Conservation (phyloP, 23 red algal genomes). For the Cyanidium caldarium region DNA sequence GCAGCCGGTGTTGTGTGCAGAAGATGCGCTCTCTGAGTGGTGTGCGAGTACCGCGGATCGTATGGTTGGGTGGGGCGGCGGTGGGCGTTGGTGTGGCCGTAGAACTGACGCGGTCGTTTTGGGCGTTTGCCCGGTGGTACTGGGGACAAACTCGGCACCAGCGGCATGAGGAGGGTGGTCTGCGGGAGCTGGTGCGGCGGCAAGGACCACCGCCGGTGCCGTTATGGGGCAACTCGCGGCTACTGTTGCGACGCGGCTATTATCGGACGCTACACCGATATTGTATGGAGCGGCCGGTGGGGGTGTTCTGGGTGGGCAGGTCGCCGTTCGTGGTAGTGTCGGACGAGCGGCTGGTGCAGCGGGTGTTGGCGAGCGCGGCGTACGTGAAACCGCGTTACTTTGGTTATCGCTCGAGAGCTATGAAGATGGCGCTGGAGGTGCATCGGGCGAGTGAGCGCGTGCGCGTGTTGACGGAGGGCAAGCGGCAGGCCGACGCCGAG, state of each 20-base stretch:
- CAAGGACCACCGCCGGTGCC: neutral
- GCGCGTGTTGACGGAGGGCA: constrained; percentile 1
- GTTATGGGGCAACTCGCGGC: neutral
- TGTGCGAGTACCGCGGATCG: too few species aligned
- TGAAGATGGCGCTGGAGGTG: constrained; percentile 47
- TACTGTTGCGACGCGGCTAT: neutral
- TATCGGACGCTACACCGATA: neutral
- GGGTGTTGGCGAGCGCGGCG: constrained; percentile 37
- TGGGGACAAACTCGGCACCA: neutral
- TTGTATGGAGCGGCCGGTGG: constrained; percentile 26
- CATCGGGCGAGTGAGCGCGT: constrained; percentile 1
- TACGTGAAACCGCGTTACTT: constrained; percentile 92
- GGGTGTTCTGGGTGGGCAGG: constrained; percentile 57
- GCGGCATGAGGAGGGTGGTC: neutral
- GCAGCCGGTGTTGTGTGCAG: too few species aligned
- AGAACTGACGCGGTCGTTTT: too few species aligned
- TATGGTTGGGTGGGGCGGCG: too few species aligned
- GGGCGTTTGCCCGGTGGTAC: neutral
- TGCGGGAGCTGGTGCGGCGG: neutral
- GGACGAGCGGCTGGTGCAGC: constrained; percentile 30
- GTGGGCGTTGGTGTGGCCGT: too few species aligned
- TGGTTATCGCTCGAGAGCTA: constrained; percentile 67
- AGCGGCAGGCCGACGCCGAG: neutral
- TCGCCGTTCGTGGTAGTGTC: constrained; percentile 78
- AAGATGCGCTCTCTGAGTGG: too few species aligned